A percentile compares a stretch with the other conserved stretches of the same genome.
Conservation (phyloP, 768 basidiomycete species). For the Lactifluus pinguis region DNA sequence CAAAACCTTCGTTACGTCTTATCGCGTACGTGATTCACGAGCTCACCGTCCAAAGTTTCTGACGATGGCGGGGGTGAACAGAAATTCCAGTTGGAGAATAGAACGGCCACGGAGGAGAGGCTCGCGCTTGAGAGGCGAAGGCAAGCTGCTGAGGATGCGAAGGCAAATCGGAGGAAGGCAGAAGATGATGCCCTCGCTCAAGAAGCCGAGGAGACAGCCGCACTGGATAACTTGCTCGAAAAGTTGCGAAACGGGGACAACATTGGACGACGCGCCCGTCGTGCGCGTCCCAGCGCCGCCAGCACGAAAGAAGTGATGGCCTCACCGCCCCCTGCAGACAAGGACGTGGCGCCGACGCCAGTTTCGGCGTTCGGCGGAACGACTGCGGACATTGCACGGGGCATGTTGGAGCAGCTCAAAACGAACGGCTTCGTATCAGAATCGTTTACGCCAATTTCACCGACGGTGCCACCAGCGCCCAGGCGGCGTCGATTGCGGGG, state of each 20-base stretch:
- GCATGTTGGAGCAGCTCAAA: conserved; percentile 69
- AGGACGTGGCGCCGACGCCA: conserved; percentile 21
- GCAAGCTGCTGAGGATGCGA: conserved; percentile 55
- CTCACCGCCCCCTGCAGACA: conserved; percentile 26
- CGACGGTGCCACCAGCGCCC: conserved; percentile 16
- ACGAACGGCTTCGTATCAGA: conserved; percentile 51
- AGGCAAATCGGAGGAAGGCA: conserved; percentile 44
- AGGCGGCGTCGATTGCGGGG: conserved; percentile 20
- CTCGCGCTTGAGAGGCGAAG: conserved; percentile 59
- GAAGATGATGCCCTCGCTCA: conserved; percentile 31
- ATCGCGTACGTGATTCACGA: conserved; percentile 45
- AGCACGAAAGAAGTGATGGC: conserved; percentile 23
- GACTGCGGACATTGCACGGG: conserved; percentile 53
- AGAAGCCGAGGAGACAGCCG: conserved; percentile 44
- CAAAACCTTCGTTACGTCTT: conserved; percentile 94
- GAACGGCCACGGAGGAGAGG: conserved; percentile 62
- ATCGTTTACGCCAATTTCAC: conserved; percentile 19
- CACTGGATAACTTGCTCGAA: conserved; percentile 63
- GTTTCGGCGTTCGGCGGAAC: conserved; percentile 29
- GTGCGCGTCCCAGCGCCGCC: conserved; percentile 36
- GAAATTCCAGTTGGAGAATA: conserved; percentile 87
- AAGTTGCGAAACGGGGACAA: conserved; percentile 64
- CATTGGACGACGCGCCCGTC: conserved; percentile 46
- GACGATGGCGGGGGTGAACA: conserved; percentile 25
- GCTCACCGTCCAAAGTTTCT: neutral